Conservation (phyloP, 1,284 basidiomycete species). For the Xanthoconium separans region DNA sequence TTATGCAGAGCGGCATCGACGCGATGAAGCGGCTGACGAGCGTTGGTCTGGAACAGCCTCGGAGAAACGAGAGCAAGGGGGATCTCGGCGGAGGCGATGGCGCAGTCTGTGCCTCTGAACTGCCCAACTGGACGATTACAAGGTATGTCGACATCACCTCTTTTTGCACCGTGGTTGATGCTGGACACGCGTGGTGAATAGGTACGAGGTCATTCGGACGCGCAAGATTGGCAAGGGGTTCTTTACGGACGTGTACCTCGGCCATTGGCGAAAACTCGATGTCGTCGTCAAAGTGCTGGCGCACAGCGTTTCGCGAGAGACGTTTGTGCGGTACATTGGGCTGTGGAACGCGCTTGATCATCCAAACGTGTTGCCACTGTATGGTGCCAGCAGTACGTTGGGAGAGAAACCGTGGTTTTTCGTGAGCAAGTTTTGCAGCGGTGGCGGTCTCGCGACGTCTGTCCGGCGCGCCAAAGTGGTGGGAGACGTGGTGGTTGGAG, state of each 20-base stretch:
- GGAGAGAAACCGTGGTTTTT: constrained; percentile 67
- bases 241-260: constrained; percentile 70
- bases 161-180: constrained; percentile 18
- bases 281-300: constrained; percentile 63
- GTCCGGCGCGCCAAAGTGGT: constrained; percentile 28
- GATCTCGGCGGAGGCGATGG: constrained; percentile 7
- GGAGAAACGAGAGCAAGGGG: background rate
- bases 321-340: constrained; percentile 51
- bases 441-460: constrained; percentile 37
- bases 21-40: constrained; percentile 44
- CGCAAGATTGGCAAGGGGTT: constrained; percentile 64
- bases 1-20: constrained; percentile 50
- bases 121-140: constrained; percentile 77
- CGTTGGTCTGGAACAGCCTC: constrained; percentile 1
- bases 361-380: constrained; percentile 52
- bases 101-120: constrained; percentile 29
- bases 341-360: constrained; percentile 55
- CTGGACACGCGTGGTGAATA: constrained; percentile 9
- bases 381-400: constrained; percentile 58
- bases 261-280: constrained; percentile 56
- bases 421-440: constrained; percentile 62
- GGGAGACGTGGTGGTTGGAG: background rate
- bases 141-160: constrained; percentile 30
- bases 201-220: constrained; percentile 65
- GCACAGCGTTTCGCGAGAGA: constrained; percentile 43